Percentiles rank a stretch among this genome's conserved stretches.
These are phyloP conservation scores for Xylariaceae sp. DNA, from an alignment of 2,329 filamentous ascomycete genomes.

Conservation along the genomic window DNA sequence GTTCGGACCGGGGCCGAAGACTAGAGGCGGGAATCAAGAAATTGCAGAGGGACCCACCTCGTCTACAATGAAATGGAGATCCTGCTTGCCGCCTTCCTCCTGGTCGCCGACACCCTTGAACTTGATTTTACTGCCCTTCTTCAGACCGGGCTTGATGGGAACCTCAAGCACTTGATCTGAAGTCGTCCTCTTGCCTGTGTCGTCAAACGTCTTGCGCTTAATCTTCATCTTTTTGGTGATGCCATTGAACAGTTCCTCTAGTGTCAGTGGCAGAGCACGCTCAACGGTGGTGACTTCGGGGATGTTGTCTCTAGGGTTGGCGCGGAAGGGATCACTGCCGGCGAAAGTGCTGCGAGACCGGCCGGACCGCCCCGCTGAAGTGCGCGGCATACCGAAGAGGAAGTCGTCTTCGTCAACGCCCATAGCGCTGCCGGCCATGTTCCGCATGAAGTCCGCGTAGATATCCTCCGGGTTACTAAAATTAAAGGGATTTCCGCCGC, in stretches of 20 bases:
- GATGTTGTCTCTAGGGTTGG: slow-evolving; percentile 46
- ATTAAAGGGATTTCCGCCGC: slow-evolving; percentile 63
- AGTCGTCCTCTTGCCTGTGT: slow-evolving; percentile 75
- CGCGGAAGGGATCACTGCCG: slow-evolving; percentile 27
- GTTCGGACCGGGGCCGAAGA: too few species aligned
- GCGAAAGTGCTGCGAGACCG: slow-evolving; percentile 41
- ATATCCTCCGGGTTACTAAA: slow-evolving; percentile 83
- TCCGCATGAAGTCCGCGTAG: slow-evolving; percentile 77
- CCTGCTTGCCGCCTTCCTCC: slow-evolving; percentile 91
- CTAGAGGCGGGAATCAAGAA: neutral
- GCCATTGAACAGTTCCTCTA: slow-evolving; percentile 87
- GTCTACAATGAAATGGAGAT: slow-evolving; percentile 89
- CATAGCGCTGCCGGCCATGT: slow-evolving; percentile 34
- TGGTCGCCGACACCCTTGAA: slow-evolving; percentile 97
- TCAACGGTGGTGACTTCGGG: slow-evolving; percentile 91
- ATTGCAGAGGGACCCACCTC: slow-evolving; percentile 60
- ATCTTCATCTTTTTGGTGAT: slow-evolving; percentile 97
- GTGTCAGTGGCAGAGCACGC: slow-evolving; percentile 70
- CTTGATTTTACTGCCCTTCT: slow-evolving; percentile 97
- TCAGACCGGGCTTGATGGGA: slow-evolving; percentile 90
- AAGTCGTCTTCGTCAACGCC: slow-evolving; percentile 44
- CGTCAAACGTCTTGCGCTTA: slow-evolving; percentile 91
- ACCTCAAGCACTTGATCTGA: slow-evolving; percentile 91
- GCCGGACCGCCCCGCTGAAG: slow-evolving; percentile 25
- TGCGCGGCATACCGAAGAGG: slow-evolving; percentile 44